Percentiles rank a stretch among this genome's conserved stretches.
phyloP scores from a whole-genome alignment of 2,329 filamentous ascomycete genomes.

The Ascochyta rabiei region DNA sequence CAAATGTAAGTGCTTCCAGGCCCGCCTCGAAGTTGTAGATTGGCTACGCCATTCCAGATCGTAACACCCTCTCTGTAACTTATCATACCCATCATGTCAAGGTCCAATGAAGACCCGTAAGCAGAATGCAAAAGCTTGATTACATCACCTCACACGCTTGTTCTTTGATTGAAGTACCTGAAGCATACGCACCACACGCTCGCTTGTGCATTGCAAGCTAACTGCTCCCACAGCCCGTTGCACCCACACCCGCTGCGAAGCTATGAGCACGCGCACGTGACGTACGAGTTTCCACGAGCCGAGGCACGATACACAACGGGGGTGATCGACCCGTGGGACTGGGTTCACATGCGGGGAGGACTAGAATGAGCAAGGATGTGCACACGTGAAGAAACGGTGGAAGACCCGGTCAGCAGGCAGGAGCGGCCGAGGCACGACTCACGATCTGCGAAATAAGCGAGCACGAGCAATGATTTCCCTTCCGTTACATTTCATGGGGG shows the following conservation, averaged over 20 bases:
- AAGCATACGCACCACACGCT: not conserved
- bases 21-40: constrained; percentile 55
- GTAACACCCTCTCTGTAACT: constrained; percentile 8
- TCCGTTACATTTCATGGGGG: no score
- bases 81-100: constrained; percentile 13
- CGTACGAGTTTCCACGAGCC: constrained; percentile 1
- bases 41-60: not conserved
- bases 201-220: not conserved
- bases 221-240: constrained; percentile 1
- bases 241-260: constrained; percentile 13
- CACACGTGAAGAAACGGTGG: constrained; percentile 2
- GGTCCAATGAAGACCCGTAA: constrained; percentile 6
- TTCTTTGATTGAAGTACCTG: not conserved
- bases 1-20: constrained; percentile 70
- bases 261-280: constrained; percentile 8
- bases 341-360: constrained; percentile 6
- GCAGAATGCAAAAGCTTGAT: constrained; percentile 14
- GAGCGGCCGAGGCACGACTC: constrained; percentile 1
- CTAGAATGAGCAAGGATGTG: not conserved
- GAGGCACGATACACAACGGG: not conserved
- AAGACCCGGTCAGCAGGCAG: not conserved
- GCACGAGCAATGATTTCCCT: not conserved
- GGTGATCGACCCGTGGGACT: not conserved
- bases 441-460: not conserved
- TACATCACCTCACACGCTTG: not conserved